Base-by-base conservation (phyloP, 306 rosid species). In the Glycine latifolia region DNA sequence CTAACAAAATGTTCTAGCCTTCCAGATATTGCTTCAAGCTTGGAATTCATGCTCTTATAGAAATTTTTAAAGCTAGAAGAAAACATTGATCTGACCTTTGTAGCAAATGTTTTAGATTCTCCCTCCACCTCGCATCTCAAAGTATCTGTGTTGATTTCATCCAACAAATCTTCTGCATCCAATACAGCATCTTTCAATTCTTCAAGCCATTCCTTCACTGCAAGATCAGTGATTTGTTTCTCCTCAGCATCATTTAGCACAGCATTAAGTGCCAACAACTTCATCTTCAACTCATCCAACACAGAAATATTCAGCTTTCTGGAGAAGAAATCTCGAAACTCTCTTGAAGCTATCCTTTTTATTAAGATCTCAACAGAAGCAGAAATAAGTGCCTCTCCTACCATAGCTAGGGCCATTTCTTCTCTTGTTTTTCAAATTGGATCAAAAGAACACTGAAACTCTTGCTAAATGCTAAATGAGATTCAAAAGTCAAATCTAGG, bases 181-280 rank as follows among this genome's bases (percentile, higher is more conserved):
- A 39, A 39, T 5, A 39, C 44, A 39, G 7, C 44, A 39, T 70
- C 46, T 52, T 77, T 52, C 3, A 83, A 39, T 53, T 77, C 79
- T n/a, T 85, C 14, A n/a, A 81, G 82, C 82, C 85, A 85, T 1
- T 4, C n/a, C 10, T 54, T 76, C 3, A 80, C 76, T 2, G 2
- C 5, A 11, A 6, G 8, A 26, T 63, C 7, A 4, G 47, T 20
- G 11, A 77, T 55, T 43, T 71, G 77, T 37, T 48, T 77, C 59
- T 80, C 67, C 72, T 80, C 84, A 7, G 84, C 84, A 72, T 80
- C 73, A 61, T 62, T 58, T 9, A 80, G 84, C 33, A 72, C 79
- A 49, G 47, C 79, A 13, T 39, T 52, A 6, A 80, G 66, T 53
- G 61, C 37, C 65, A 79, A 3, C 31, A 79, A 10, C 16, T 43